Evolutionary conservation across 305 asterid genomes (phyloP).

Genomic region (Withania somnifera): DNA sequence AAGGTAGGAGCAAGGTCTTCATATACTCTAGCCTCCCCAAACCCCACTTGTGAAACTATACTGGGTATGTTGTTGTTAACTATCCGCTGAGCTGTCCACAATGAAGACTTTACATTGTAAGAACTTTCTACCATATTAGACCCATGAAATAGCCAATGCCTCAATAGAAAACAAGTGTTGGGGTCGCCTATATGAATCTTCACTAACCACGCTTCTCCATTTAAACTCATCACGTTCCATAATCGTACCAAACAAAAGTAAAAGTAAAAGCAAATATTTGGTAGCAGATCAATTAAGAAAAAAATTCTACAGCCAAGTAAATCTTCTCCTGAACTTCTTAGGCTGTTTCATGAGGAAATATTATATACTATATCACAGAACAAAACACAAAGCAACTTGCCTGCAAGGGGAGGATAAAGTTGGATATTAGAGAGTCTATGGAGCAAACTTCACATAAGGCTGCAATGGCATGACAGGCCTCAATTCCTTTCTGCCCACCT

Average conservation of each 20-base stretch:
- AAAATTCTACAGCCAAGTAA: conserved; percentile 2
- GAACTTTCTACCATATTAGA: not conserved
- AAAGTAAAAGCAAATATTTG: not conserved
- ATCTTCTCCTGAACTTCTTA: not conserved
- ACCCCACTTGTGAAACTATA: no score
- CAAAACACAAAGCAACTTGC: conserved; percentile 28
- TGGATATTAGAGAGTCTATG: conserved; percentile 84
- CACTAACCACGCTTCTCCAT: not conserved
- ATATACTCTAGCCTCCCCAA: no score
- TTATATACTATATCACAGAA: not conserved
- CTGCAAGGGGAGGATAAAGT: conserved; percentile 97
- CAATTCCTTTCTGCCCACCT: conserved; percentile 64
- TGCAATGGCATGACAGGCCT: conserved; percentile 92
- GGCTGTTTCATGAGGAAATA: not conserved
- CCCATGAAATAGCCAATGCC: not conserved
- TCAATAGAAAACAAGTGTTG: not conserved
- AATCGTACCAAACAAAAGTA: not conserved
- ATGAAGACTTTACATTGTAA: not conserved
- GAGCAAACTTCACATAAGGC: conserved; percentile 94
- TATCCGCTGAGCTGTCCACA: not conserved
- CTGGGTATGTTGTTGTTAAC: no score
- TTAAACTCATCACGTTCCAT: not conserved
- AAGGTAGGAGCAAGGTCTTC: no score
- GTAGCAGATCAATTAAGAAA: not conserved
- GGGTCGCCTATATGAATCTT: not conserved